A percentile compares a stretch with the other conserved stretches of the same genome.
These are phyloP conservation scores for Blastomyces gilchristii DNA, from an alignment of 2,329 filamentous ascomycete species.

Conservation along the genomic window DNA sequence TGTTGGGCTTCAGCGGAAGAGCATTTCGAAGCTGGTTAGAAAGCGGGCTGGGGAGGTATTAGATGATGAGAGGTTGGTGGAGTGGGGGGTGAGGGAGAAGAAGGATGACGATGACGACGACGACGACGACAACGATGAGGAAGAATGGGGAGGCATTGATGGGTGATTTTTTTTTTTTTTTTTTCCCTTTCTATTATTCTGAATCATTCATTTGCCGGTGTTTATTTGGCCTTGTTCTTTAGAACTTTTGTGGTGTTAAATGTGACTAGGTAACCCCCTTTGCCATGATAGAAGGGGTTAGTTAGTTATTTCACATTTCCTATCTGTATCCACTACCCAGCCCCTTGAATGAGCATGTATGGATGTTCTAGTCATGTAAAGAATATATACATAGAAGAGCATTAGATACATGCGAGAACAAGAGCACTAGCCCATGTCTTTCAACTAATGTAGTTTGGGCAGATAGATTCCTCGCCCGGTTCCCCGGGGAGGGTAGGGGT, in stretches of 20 bases:
- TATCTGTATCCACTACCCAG: neutral
- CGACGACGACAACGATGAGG: constrained; percentile 38
- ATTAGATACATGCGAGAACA: neutral
- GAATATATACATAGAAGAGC: neutral
- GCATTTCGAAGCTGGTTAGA: constrained; percentile 62
- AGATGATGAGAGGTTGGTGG: constrained; percentile 61
- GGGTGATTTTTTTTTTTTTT: constrained; percentile 34
- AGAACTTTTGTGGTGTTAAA: too few relatives aligned
- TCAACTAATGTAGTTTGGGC: too few relatives aligned
- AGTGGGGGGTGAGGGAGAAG: constrained; percentile 42
- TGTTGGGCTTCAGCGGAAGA: constrained; percentile 37
- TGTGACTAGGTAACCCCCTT: too few relatives aligned
- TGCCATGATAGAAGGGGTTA: too few relatives aligned
- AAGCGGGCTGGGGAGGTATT: constrained; percentile 59
- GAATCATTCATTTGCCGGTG: neutral
- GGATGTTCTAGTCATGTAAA: too few relatives aligned
- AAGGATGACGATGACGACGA: constrained; percentile 32
- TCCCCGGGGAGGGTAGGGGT: too few relatives aligned
- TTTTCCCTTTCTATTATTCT: neutral
- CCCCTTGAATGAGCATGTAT: neutral
- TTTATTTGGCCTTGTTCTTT: neutral
- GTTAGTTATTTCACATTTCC: neutral
- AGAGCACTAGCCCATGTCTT: too few relatives aligned
- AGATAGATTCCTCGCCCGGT: too few relatives aligned
- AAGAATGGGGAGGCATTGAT: constrained; percentile 60